Evolutionary conservation across 139 green algal species (phyloP).

Genomic region (Micractinium conductrix): DNA sequence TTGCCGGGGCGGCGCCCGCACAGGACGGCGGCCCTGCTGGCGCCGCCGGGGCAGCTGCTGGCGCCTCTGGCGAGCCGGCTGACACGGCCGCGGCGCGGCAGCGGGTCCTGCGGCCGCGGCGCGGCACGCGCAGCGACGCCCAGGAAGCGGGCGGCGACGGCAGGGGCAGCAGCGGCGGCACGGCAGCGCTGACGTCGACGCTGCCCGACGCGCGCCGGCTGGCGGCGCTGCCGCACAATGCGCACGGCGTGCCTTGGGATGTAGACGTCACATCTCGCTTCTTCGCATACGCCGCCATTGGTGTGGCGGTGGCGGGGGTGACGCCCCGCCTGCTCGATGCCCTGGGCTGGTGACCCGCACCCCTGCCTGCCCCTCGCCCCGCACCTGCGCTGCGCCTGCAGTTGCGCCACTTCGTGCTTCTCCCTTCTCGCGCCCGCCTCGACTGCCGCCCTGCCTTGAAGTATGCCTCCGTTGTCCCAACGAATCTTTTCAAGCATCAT

Average conservation of each 20-base stretch:
- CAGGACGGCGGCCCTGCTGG: too few relatives aligned
- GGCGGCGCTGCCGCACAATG: constrained; percentile 36
- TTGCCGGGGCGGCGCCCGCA: background rate
- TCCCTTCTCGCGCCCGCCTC: too few relatives aligned
- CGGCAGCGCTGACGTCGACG: background rate
- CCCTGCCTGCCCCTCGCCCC: too few relatives aligned
- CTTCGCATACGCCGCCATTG: constrained; percentile 53
- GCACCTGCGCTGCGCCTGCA: too few relatives aligned
- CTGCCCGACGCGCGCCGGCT: background rate
- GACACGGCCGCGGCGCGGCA: background rate
- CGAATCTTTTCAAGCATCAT: too few relatives aligned
- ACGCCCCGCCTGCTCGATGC: constrained; percentile 24
- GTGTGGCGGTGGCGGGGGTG: constrained; percentile 41
- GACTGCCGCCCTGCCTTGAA: too few relatives aligned
- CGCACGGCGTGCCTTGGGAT: constrained; percentile 43
- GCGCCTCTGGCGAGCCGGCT: background rate
- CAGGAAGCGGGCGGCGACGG: background rate
- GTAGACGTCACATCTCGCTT: constrained; percentile 52
- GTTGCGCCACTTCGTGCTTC: too few relatives aligned
- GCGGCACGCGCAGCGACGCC: background rate
- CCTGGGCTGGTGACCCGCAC: constrained; percentile 19
- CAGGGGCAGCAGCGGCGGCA: constrained; percentile 7
- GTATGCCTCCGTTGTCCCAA: too few relatives aligned
- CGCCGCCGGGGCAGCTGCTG: background rate
- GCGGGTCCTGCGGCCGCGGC: background rate